phyloP scores from a whole-genome alignment of 768 basidiomycete species.

The Hericium alpestre region DNA sequence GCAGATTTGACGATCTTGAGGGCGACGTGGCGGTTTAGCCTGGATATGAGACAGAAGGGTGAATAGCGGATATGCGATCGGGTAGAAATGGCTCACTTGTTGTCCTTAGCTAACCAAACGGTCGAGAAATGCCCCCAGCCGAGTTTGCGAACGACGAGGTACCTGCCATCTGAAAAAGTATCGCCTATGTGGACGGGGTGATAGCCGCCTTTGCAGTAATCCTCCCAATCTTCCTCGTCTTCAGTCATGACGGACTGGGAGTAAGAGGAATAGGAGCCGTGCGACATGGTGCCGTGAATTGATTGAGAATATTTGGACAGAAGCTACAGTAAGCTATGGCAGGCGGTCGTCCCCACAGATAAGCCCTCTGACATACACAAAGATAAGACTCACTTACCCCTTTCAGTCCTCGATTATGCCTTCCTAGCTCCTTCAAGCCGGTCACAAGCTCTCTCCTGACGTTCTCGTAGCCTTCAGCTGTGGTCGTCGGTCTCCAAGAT shows the following conservation, averaged over 20 bases:
- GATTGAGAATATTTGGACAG: not conserved
- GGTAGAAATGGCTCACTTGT: conserved; percentile 42
- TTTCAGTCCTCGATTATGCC: not conserved
- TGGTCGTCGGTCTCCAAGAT: not conserved
- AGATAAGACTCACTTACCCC: conserved; percentile 3
- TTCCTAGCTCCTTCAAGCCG: not conserved
- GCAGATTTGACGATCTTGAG: conserved; percentile 99
- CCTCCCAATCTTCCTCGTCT: conserved; percentile 91
- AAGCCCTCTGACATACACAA: not conserved
- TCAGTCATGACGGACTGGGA: conserved; percentile 76
- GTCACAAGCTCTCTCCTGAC: not conserved
- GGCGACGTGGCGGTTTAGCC: conserved; percentile 91
- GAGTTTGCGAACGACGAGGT: conserved; percentile 86
- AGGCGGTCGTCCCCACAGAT: not conserved
- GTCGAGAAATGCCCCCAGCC: conserved; percentile 95
- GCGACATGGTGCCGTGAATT: conserved; percentile 38
- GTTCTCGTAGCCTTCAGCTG: not conserved
- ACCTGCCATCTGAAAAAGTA: conserved; percentile 76
- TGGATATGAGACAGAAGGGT: conserved; percentile 23
- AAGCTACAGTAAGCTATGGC: not conserved
- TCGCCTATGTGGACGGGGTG: conserved; percentile 95
- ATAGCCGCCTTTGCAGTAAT: conserved; percentile 64
- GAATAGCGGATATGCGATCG: not conserved
- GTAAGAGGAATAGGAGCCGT: conserved; percentile 65
- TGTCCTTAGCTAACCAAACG: conserved; percentile 81